Percentiles rank a stretch among this genome's conserved stretches.
Conservation (phyloP, 495 filamentous ascomycete genomes). For the Hypoxylon fuscum region DNA sequence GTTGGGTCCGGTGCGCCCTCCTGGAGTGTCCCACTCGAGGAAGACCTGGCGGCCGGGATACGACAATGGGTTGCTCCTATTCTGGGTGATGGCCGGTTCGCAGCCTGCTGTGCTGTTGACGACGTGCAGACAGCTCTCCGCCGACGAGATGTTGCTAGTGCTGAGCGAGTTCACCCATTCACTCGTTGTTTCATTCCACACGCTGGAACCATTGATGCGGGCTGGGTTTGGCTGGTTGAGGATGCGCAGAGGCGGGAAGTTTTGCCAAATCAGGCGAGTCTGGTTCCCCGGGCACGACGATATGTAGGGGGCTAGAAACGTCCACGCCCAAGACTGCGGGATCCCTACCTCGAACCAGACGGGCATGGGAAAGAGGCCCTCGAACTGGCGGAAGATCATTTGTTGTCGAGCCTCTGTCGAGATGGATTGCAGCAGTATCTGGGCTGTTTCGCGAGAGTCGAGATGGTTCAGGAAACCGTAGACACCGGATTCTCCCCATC, state of each 20-base stretch:
- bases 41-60: constrained; percentile 78
- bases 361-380: constrained; percentile 84
- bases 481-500: constrained; percentile 82
- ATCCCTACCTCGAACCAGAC: constrained; percentile 85
- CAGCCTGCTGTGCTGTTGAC: constrained; percentile 64
- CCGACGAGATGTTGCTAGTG: constrained; percentile 46
- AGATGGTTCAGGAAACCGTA: constrained; percentile 87
- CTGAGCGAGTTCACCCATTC: constrained; percentile 53
- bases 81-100: constrained; percentile 69
- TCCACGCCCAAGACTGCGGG: constrained; percentile 90
- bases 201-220: constrained; percentile 64
- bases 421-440: constrained; percentile 78
- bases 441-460: constrained; percentile 76
- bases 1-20: constrained; percentile 78
- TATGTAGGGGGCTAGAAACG: constrained; percentile 85
- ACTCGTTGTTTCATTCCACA: constrained; percentile 64
- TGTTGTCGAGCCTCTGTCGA: constrained; percentile 89
- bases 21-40: constrained; percentile 77
- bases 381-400: constrained; percentile 87
- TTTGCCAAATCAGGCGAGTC: constrained; percentile 86
- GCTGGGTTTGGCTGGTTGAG: constrained; percentile 81
- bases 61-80: constrained; percentile 72
- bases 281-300: constrained; percentile 76
- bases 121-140: constrained; percentile 61
- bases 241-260: constrained; percentile 80